phyloP scores from a whole-genome alignment of 208 protist species.

The Leptomonas pyrrhocoris region DNA sequence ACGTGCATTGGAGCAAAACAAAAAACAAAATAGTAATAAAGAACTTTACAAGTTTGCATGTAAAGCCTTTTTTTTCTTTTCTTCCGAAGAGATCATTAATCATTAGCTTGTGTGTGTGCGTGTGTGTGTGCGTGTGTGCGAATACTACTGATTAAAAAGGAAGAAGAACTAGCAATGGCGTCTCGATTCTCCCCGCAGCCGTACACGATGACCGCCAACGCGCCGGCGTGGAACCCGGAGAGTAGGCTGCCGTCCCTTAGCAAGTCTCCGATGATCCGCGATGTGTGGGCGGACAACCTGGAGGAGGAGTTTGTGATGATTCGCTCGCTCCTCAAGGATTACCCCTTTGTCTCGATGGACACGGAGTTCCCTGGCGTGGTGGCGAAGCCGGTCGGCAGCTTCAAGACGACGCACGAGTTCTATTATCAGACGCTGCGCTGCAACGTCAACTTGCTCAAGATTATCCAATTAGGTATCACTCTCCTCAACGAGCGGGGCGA shows the following conservation, averaged over 20 bases:
- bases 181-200: constrained; percentile 21
- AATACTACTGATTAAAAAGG: not conserved
- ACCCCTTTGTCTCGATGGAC: constrained; percentile 98
- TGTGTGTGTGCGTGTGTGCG: not conserved
- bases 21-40: too few species aligned
- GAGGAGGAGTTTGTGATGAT: constrained; percentile 97
- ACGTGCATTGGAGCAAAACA: too few species aligned
- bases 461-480: constrained; percentile 99
- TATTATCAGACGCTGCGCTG: constrained; percentile 97
- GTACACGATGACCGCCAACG: constrained; percentile 29
- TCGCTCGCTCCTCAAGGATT: constrained; percentile 93
- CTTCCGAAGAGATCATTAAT: not conserved
- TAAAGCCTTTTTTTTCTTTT: too few species aligned
- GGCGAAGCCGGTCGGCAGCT: constrained; percentile 95
- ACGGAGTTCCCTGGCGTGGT: constrained; percentile 99
- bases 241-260: constrained; percentile 74
- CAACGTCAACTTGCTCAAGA: constrained; percentile 99
- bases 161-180: constrained; percentile 13
- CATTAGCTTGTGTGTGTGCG: not conserved
- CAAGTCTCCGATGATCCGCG: constrained; percentile 91
- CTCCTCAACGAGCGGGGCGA: constrained; percentile 98
- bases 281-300: constrained; percentile 98
- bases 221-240: constrained; percentile 33
- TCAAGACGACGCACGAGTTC: constrained; percentile 94
- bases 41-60: too few species aligned